Conservation (phyloP, 2,329 filamentous ascomycete genomes). For the Fusarium keratoplasticum region DNA sequence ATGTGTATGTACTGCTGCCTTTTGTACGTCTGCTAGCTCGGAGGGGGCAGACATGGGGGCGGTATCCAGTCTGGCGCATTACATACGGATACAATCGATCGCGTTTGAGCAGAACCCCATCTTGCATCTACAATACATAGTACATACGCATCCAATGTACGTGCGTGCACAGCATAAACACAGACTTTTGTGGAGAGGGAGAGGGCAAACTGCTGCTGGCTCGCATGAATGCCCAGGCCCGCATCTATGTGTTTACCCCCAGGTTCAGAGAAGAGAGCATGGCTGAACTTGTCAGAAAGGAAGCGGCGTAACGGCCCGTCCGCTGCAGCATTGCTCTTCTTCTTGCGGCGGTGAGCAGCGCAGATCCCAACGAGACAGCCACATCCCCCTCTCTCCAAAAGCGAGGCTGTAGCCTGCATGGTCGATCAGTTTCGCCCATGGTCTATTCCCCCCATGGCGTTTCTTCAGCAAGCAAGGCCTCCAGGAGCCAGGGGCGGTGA, state of each 20-base stretch:
- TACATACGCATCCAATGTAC: constrained; percentile 15
- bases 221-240: constrained; percentile 28
- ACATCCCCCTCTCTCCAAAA: constrained; percentile 15
- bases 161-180: constrained; percentile 30
- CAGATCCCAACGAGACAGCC: constrained; percentile 17
- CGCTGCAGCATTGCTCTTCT: constrained; percentile 15
- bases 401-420: constrained; percentile 32
- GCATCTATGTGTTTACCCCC: constrained; percentile 8
- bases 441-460: background rate
- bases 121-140: constrained; percentile 31
- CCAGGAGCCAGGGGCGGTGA: constrained; percentile 22
- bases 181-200: constrained; percentile 30
- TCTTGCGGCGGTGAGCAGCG: constrained; percentile 24
- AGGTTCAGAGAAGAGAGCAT: background rate
- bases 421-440: constrained; percentile 13
- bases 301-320: constrained; percentile 9
- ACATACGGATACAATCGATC: constrained; percentile 18
- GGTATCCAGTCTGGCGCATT: constrained; percentile 17
- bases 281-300: constrained; percentile 8
- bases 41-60: background rate
- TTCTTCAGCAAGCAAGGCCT: constrained; percentile 2
- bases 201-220: constrained; percentile 22
- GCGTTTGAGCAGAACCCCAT: constrained; percentile 29
- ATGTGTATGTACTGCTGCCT: background rate
- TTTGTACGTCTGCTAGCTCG: background rate